Evolutionary conservation across 768 basidiomycete species (phyloP), one percentile per base, ranked within the genome.

Genomic region (Psilocybe cyanescens): DNA sequence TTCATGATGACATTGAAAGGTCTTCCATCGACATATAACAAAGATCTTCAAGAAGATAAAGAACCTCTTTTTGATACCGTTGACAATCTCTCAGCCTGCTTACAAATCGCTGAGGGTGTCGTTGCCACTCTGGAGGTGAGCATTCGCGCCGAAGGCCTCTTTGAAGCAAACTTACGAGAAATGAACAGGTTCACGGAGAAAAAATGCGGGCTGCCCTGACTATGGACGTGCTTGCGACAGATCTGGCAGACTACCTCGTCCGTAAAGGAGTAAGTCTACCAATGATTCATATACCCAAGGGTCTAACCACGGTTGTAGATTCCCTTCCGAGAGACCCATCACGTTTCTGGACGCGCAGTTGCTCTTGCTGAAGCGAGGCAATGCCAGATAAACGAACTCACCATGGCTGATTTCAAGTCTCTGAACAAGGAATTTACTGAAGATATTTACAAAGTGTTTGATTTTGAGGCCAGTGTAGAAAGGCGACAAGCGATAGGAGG

Each of bases 191-290:
- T 48, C 88, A 97, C 72, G 87, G 84, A 1, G 86, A 94, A 37
- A 96, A 89, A 81, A 99, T 99, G 97, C 83, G 81, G 39, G 80
- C 84, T 61, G 94, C 95, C 0, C 77, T 99, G 68, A 98, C 97
- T 8, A 95, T 94, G 91, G 97, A 99, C 74, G 92, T 99, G 61
- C 89, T 99, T 52, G 97, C 97, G 4, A 99, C 97, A n/a, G 97
- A 99, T 70, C 78, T 99, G 29, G 97, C 97, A 8, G 97, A 99
- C 73, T 99, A 99, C 75, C 91, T 99, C 44, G 97, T 99, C 63
- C 91, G 96, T 68, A 98, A 97, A 82, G 97, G 97, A 65, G 97
- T 97, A 75, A 66, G 92, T 83, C 47, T 19, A 52, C 30, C 35
- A 59, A 39, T 59, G 29, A 54, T 44, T 5, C 1, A 39, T 12